These are phyloP conservation scores for Anthracocystis setariae DNA, from an alignment of 1,284 basidiomycete species.

Conservation along the genomic window DNA sequence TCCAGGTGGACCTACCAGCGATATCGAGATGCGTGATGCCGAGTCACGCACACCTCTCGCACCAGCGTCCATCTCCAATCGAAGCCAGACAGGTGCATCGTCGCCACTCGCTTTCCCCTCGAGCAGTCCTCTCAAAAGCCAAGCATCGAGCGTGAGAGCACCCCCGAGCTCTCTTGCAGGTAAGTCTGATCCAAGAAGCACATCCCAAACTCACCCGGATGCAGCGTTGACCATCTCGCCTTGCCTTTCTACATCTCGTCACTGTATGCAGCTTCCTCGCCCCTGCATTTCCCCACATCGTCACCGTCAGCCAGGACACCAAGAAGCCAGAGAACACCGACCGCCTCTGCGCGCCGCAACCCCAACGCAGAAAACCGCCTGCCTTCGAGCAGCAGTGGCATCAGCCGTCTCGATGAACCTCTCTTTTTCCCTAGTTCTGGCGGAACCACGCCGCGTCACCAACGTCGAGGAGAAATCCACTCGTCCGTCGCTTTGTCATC, in stretches of 20 bases:
- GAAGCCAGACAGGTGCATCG: slow-evolving; percentile 37
- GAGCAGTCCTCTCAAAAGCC: slow-evolving; percentile 58
- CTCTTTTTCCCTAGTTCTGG: slow-evolving; percentile 66
- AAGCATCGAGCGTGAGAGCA: slow-evolving; percentile 21
- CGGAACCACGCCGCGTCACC: slow-evolving; percentile 56
- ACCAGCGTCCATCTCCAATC: slow-evolving; percentile 36
- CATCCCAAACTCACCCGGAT: background rate
- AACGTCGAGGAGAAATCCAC: slow-evolving; percentile 64
- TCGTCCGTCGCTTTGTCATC: slow-evolving; percentile 56
- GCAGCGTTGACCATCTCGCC: background rate
- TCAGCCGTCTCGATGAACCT: slow-evolving; percentile 50
- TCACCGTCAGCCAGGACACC: slow-evolving; percentile 56
- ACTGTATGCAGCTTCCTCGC: slow-evolving; percentile 44
- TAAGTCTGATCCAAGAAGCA: slow-evolving; percentile 11
- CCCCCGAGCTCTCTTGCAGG: slow-evolving; percentile 42
- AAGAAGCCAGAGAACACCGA: slow-evolving; percentile 41
- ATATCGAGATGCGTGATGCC: slow-evolving; percentile 47
- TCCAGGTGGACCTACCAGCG: slow-evolving; percentile 42
- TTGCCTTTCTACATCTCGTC: no score
- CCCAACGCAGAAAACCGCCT: slow-evolving; percentile 38
- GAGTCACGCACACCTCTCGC: slow-evolving; percentile 47
- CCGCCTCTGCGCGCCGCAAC: slow-evolving; percentile 29
- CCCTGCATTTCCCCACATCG: slow-evolving; percentile 62
- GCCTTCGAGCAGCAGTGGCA: slow-evolving; percentile 50
- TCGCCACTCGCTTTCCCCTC: slow-evolving; percentile 62